Evolutionary conservation across 2,329 filamentous ascomycete species (phyloP), one percentile per base, ranked within the genome.

Genomic region (Trichoderma sp.): DNA sequence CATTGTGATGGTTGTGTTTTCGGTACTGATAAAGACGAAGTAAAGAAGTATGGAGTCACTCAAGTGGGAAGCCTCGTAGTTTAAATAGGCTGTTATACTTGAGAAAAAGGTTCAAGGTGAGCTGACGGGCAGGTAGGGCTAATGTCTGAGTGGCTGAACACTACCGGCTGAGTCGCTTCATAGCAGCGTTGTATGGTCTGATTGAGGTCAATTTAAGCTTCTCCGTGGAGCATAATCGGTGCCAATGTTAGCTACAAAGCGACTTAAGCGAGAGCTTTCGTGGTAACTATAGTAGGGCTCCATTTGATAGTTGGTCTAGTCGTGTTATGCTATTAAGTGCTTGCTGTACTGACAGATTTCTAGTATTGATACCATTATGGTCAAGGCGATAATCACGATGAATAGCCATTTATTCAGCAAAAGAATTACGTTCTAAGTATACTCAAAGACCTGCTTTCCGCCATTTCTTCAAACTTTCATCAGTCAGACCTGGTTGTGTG

Each of bases 101-200:
- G 7, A 13, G 37, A 10, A 8, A 33, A 16, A 52, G 8, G n/a
- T 21, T 62, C n/a, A 33, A 19, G 35, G 7, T 57, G 33, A 43
- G 62, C 52, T 65, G 62, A 65, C 62, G 11, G 37, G 8, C 16
- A 33, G 21, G 21, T 21, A 11, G 24, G 27, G 40, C 40, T 24
- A 55, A 53, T 35, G 29, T 65, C 37, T 66, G 53, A 47, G 63
- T 66, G 53, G 53, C 63, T 58, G 63, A 58, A 43, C 29, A 19
- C 27, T 24, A n/a, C 49, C n/a, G 53, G 19, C 49, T 49, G 7
- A 24, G 11, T 40, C n/a, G 33, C 31, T 58, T 58, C 29, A n/a
- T 5, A n/a, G 19, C 52, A 40, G 40, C 33, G 10, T 4, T 16
- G 11, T 47, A 47, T 14, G 37, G 7, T 40, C 58, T 19, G 27